Evolutionary conservation across 139 green algal species (phyloP).

Genomic region (Raphidocelis subcapitata): DNA sequence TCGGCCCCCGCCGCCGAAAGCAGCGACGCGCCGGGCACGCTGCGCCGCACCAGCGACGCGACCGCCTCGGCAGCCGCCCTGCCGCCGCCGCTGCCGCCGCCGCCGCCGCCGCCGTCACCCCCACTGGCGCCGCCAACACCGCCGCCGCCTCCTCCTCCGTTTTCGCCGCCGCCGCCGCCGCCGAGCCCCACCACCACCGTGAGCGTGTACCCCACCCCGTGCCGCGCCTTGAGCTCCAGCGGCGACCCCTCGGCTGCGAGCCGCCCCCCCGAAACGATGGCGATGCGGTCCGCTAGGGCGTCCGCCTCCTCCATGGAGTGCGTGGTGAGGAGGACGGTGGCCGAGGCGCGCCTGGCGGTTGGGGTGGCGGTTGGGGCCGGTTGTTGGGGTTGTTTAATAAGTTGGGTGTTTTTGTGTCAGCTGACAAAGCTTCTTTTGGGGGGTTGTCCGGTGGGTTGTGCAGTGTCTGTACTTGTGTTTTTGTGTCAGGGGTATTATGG

Average conservation of each 20-base stretch:
- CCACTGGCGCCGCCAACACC: slow-evolving; percentile 8
- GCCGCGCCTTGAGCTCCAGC: slow-evolving; percentile 69
- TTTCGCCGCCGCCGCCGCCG: too few species aligned
- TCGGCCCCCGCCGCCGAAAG: slow-evolving; percentile 43
- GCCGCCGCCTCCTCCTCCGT: too few species aligned
- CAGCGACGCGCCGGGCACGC: slow-evolving; percentile 44
- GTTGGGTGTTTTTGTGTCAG: too few species aligned
- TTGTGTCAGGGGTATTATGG: too few species aligned
- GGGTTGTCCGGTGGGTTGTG: too few species aligned
- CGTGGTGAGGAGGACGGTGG: slow-evolving; percentile 91
- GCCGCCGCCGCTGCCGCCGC: slow-evolving; percentile 1
- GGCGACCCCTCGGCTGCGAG: slow-evolving; percentile 67
- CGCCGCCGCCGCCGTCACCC: slow-evolving; percentile 15
- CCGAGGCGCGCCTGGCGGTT: slow-evolving; percentile 10
- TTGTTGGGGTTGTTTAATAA: too few species aligned
- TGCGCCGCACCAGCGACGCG: slow-evolving; percentile 18
- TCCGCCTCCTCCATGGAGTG: slow-evolving; percentile 92
- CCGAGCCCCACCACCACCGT: slow-evolving; percentile 50
- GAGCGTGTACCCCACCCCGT: slow-evolving; percentile 79
- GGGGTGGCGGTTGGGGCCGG: too few species aligned
- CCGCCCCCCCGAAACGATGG: slow-evolving; percentile 72
- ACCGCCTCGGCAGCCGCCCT: slow-evolving; percentile 13
- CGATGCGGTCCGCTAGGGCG: slow-evolving; percentile 72
- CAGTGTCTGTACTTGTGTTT: too few species aligned
- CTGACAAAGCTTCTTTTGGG: too few species aligned